Evolutionary conservation across 306 rosid species (phyloP), one percentile per base, ranked within the genome.

Genomic region (Lathyrus oleraceus): DNA sequence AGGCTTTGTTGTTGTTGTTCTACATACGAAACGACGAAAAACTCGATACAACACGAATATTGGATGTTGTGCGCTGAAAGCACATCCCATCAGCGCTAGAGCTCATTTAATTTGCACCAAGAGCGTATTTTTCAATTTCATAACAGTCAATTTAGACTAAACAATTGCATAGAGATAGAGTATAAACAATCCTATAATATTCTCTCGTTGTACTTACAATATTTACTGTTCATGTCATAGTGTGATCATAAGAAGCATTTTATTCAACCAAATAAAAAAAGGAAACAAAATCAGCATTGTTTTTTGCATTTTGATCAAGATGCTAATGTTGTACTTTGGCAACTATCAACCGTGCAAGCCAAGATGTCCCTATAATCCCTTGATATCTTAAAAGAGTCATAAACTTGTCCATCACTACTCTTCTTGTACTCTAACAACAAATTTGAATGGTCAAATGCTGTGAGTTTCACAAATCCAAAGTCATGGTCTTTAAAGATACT

Each of bases 341-440:
- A 94, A 71, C 82, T 85, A 82, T 85, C 98, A 44, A 80, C 80
- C 11, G 84, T 39, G 72, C 97, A 90, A 67, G 91, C 97, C 79
- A 94, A 81, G 79, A 94, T 90, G 81, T 90, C 96, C 75, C 78
- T 85, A 61, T 94, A 90, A 17, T 87, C 94, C 72, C 91, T 83
- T 8, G 89, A 84, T 74, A 94, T 82, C 71, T 73, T 87, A 78
- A 94, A 94, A 9, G 94, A 88, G 65, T 94, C 97, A 21, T 94
- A 84, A 57, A 88, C 96, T 69, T 74, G 69, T 65, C 98, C 98
- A 76, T 94, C 83, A 36, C 94, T 84, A 78, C 98, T 94, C 82
- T 88, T 94, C 92, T 87, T 88, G 87, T 94, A 94, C 88, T 94
- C 98, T n/a, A 90, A 79, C 87, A 90, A 74, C 5, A 94, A 70